Evolutionary conservation across 768 basidiomycete species (phyloP).

Genomic region (Imleria badia): DNA sequence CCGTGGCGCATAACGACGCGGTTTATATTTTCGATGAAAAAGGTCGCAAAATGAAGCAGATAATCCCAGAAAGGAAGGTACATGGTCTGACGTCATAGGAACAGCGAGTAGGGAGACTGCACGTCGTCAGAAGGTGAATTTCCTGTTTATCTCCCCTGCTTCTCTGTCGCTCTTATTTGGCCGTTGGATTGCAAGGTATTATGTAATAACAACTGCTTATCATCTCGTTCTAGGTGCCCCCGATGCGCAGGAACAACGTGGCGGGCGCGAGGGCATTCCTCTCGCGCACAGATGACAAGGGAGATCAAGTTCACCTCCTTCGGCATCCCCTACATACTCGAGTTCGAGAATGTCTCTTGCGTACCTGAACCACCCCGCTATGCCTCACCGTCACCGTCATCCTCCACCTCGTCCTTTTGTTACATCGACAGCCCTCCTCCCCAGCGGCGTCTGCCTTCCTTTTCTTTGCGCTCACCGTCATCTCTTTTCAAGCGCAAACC

Average conservation of each 20-base stretch:
- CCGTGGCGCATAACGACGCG: neutral
- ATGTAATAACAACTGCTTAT: constrained; percentile 8
- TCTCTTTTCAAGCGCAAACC: constrained; percentile 29
- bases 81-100: constrained; percentile 27
- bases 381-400: constrained; percentile 6
- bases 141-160: too few relatives aligned
- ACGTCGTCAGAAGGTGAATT: neutral
- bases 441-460: constrained; percentile 8
- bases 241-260: constrained; percentile 3
- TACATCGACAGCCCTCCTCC: constrained; percentile 24
- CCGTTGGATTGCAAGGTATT: neutral
- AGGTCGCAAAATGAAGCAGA: constrained; percentile 3
- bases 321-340: constrained; percentile 29
- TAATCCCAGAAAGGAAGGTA: constrained; percentile 31
- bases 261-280: constrained; percentile 1
- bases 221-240: neutral
- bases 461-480: constrained; percentile 18
- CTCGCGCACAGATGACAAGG: constrained; percentile 14
- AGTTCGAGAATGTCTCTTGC: constrained; percentile 31
- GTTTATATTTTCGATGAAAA: constrained; percentile 26
- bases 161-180: neutral
- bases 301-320: constrained; percentile 31
- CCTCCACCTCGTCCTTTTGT: constrained; percentile 28
- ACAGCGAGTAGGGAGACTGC: neutral
- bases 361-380: neutral